phyloP scores from a whole-genome alignment of 176 grass and related monocot genomes.

The Phoenix roebelenii region DNA sequence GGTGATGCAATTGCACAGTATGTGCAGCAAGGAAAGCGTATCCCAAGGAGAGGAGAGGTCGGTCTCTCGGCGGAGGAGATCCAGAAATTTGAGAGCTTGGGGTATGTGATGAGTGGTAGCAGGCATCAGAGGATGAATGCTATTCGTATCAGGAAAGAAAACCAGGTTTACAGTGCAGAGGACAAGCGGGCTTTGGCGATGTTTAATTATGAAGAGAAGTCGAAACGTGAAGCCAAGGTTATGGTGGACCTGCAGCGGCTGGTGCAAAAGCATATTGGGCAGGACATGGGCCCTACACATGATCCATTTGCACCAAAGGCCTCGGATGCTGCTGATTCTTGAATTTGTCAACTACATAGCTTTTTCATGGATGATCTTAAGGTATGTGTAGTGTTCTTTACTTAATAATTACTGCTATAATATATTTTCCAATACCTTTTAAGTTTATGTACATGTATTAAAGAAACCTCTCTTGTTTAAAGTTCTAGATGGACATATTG shows the following conservation, averaged over 20 bases:
- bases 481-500: too few species aligned
- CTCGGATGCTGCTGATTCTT: slow-evolving; percentile 35
- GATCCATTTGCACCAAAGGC: slow-evolving; percentile 61
- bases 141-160: slow-evolving; percentile 96
- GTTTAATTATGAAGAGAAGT: slow-evolving; percentile 98
- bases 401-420: too few species aligned
- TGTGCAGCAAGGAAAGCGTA: slow-evolving; percentile 96
- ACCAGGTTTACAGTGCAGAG: slow-evolving; percentile 96
- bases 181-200: slow-evolving; percentile 91
- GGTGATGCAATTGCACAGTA: slow-evolving; percentile 99
- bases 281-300: slow-evolving; percentile 55
- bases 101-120: slow-evolving; percentile 97
- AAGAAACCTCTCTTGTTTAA: too few species aligned
- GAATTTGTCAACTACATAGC: background rate
- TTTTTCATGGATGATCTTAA: background rate
- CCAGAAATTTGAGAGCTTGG: slow-evolving; percentile 77
- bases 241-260: slow-evolving; percentile 97
- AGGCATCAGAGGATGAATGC: slow-evolving; percentile 99
- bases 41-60: slow-evolving; percentile 93
- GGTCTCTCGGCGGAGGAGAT: slow-evolving; percentile 93
- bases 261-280: slow-evolving; percentile 83
- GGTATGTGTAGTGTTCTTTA: background rate
- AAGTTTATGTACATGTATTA: too few species aligned
- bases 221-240: slow-evolving; percentile 84
- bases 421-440: too few species aligned